Base-by-base conservation (phyloP, 2,329 filamentous ascomycete species). In the Seiridium unicorne region DNA sequence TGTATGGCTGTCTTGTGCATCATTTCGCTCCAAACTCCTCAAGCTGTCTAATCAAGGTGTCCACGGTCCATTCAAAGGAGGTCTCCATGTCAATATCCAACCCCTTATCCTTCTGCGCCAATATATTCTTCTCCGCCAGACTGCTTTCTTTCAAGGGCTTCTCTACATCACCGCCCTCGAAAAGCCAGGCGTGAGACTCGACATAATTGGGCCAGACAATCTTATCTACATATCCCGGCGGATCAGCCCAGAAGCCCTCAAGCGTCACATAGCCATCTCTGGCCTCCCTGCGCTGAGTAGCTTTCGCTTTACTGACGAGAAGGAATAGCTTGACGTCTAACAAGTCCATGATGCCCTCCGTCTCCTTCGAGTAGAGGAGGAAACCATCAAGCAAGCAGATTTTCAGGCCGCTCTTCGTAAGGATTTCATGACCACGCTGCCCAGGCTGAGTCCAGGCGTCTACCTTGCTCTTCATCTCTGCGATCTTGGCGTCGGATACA, bases 141-240 rank as follows among this genome's bases (percentile, higher is more conserved):
- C 81, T 77, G 0, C 77, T 74, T 18, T 76, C 70, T 46, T 84
- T 78, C 8, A 88, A 70, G 7, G 7, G 44, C n/a, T 84, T 84
- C 66, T 90, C 84, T 0, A 92, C 90, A 70, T 93, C 79, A 0
- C 85, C 89, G 6, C 78, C 76, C 64, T 88, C 75, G 70, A 97
- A 95, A 73, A 99, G 79, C 82, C 91, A 96, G 31, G 80, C 79
- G 76, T 98, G 93, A 68, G 92, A 86, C 57, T 84, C 81, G 3
- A 90, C 91, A 74, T 97, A 98, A 68, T 96, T 94, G 3, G 94
- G 94, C 95, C 95, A 99, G 4, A 99, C 95, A 58, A 99, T 84
- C 72, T 90, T 85, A 72, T 98, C 93, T 44, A 98, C 93, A 73
- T 98, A 99, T 0, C 92, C 93, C 0, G 92, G 92, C 0, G 95